These are phyloP conservation scores for Primulina tabacum DNA, from an alignment of 257 asterid species.

Conservation along the genomic window DNA sequence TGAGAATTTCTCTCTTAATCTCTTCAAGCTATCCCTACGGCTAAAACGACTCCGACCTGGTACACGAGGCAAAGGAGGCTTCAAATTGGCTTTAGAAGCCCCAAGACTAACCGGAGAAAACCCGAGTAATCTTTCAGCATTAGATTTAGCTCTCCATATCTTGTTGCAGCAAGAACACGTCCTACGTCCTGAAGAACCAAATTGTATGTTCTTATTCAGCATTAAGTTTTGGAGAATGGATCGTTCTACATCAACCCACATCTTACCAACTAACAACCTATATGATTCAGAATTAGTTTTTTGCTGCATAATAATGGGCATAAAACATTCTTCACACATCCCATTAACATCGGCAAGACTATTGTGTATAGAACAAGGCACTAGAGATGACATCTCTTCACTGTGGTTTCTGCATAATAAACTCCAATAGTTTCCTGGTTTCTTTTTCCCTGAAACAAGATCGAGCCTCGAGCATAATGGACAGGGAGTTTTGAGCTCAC, in stretches of 20 bases:
- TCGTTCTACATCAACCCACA: slow-evolving; percentile 46
- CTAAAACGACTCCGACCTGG: slow-evolving; percentile 68
- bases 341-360: slow-evolving; percentile 54
- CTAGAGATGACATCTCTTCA: slow-evolving; percentile 67
- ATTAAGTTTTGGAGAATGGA: slow-evolving; percentile 38
- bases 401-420: slow-evolving; percentile 54
- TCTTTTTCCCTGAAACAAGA: slow-evolving; percentile 39
- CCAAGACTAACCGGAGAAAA: slow-evolving; percentile 47
- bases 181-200: slow-evolving; percentile 38
- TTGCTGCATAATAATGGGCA: slow-evolving; percentile 36
- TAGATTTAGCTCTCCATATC: slow-evolving; percentile 49
- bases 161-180: slow-evolving; percentile 67
- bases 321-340: slow-evolving; percentile 75
- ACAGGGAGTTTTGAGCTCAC: slow-evolving; percentile 65
- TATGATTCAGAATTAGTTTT: slow-evolving; percentile 37
- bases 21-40: slow-evolving; percentile 68
- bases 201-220: slow-evolving; percentile 34
- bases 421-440: slow-evolving; percentile 39
- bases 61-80: slow-evolving; percentile 78
- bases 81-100: slow-evolving; percentile 73
- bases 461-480: slow-evolving; percentile 66
- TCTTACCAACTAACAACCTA: slow-evolving; percentile 46
- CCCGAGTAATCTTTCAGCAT: slow-evolving; percentile 54
- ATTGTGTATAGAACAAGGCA: slow-evolving; percentile 51
- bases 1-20: slow-evolving; percentile 56